Base-by-base conservation (phyloP, 148 eudicot genomes). In the Vaccinium darrowii region DNA sequence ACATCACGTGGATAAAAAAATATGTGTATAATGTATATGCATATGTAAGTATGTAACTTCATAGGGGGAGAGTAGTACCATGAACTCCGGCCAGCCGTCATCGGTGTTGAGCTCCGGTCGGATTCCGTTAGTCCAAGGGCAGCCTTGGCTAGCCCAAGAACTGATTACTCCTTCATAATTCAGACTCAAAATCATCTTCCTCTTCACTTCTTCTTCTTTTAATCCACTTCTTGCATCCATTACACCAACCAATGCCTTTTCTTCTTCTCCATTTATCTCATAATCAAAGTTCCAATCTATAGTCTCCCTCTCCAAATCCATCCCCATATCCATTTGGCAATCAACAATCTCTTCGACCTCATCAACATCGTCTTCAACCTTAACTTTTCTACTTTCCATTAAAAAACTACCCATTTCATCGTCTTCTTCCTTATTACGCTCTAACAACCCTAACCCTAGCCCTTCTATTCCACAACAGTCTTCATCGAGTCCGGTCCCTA, bases 91-190 rank as follows among this genome's bases (percentile, higher is more conserved):
- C 98, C 95, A 93, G 69, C 91, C 89, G 19, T 89, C 94, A 13
- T 76, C 84, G 1, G 85, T 89, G 62, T 88, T 83, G 27, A 95
- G 73, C 39, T 91, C 87, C 7, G 96, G 96, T 60, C 94, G 92
- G 52, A 91, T 91, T 8, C 98, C 98, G 67, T 82, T 84, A n/a
- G 92, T 91, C 98, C 97, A 95, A n/a, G 97, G 97, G 0, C 91
- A 89, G 63, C 88, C 89, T 49, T 90, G 86, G 63, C 36, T 87
- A 57, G 86, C 91, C 98, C 98, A 95, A 14, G 98, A 91, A 2
- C 87, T 76, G 25, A 91, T 86, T 1, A 95, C 91, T 9, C 91
- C 93, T 21, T 91, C 92, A 81, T 91, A 93, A 87, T 95, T 91
- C 52, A 95, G 91, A 82, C 88, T 90, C 88, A 95, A 86, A 47